These are phyloP conservation scores for Petunia axillaris DNA, from an alignment of 257 asterid genomes.

Conservation along the genomic window DNA sequence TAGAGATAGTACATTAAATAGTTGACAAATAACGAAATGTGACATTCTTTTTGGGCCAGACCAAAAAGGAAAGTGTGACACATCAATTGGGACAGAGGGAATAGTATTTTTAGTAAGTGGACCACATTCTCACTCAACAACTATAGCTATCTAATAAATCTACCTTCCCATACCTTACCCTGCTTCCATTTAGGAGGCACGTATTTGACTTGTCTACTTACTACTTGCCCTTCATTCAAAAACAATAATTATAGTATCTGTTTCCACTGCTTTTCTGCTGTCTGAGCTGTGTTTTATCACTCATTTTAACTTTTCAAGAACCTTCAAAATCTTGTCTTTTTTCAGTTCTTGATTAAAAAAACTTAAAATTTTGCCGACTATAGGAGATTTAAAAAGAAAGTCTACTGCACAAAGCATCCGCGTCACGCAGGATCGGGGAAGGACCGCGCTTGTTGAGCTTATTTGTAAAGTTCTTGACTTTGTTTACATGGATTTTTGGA, in stretches of 20 bases:
- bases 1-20: no score
- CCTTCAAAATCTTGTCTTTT: no score
- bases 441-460: no score
- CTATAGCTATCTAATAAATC: constrained; percentile 10
- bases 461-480: no score
- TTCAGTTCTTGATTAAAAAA: background rate
- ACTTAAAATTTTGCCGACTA: background rate
- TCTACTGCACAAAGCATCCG: no score
- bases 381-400: no score
- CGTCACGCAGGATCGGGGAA: no score
- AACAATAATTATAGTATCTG: background rate
- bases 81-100: no score
- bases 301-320: no score
- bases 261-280: constrained; percentile 14
- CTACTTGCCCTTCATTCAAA: background rate
- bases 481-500: background rate
- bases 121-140: constrained; percentile 34
- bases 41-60: no score
- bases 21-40: no score
- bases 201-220: constrained; percentile 20
- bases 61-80: no score
- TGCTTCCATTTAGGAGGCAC: constrained; percentile 45
- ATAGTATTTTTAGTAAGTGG: constrained; percentile 26
- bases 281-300: background rate
- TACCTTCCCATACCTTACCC: constrained; percentile 23